Base-by-base conservation (phyloP, 1,284 basidiomycete species). In the Fomitopsis palustris region DNA sequence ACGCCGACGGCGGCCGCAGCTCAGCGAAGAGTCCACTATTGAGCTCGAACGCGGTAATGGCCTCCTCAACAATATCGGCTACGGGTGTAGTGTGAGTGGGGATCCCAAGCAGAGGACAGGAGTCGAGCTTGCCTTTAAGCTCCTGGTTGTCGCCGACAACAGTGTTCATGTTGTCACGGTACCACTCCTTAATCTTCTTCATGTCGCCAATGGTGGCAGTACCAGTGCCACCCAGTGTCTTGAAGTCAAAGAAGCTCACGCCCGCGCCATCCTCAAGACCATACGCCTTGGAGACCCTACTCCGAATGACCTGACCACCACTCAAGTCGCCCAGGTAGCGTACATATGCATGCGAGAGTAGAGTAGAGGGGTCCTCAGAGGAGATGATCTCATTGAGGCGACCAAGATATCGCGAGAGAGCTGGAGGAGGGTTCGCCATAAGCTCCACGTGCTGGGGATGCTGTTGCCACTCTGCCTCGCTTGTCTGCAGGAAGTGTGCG, bases 261-360 rank as follows among this genome's bases (percentile, higher is more conserved):
- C 90, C 90, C 10, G 72, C 61, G 29, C 75, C 77, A 43, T 80
- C 77, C 58, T 84, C 79, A 1, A 93, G 78, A 8, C 74, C 79
- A 68, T 92, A 93, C 12, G 87, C 83, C 72, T 88, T 88, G 19
- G 79, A 78, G 23, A 92, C 75, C 42, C 77, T 78, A 41, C 83
- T 78, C 31, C 85, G 79, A 65, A 94, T 88, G 62, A 83, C 79
- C 75, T 94, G 92, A 0, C 93, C 92, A 17, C 92, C 92, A 52
- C 85, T 88, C 35, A 94, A 78, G 72, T 95, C 92, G 58, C 92
- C 92, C n/a, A 95, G 81, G 74, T 94, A 94, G 38, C 92, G 83
- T 17, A 92, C 89, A 69, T 93, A 93, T 0, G 90, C 81, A 71
- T 94, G 92, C 0, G 91, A 86, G 16, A 94, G 80, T 23, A 94